Conservation (phyloP, 148 eudicot genomes). For the Silene conica region DNA sequence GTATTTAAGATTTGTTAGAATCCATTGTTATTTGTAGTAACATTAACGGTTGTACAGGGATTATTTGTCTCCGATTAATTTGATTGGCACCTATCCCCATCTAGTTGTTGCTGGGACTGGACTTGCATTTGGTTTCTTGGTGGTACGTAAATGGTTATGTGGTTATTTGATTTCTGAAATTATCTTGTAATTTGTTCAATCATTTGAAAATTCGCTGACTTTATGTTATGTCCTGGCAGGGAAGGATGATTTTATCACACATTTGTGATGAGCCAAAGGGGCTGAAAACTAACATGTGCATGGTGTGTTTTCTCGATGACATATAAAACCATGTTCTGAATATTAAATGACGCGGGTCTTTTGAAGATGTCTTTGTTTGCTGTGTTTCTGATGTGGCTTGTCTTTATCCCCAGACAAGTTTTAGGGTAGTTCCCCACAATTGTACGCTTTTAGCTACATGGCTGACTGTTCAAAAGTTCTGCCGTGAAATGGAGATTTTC, state of each 20-base stretch:
- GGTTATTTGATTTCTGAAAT: not conserved
- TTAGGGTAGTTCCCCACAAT: not conserved
- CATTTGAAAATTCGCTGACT: conserved; percentile 16
- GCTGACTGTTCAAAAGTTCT: not conserved
- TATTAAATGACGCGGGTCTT: not conserved
- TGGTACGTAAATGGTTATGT: conserved; percentile 47
- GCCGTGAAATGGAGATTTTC: not conserved
- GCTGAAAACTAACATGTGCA: conserved; percentile 90
- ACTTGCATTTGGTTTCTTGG: conserved; percentile 92
- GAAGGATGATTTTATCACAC: conserved; percentile 90
- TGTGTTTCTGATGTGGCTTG: not conserved
- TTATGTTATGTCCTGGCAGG: conserved; percentile 48
- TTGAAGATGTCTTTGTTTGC: conserved; percentile 6
- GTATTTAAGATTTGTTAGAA: conserved; percentile 5
- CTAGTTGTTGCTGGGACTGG: conserved; percentile 76
- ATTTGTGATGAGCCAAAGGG: conserved; percentile 98
- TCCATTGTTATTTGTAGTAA: conserved; percentile 6
- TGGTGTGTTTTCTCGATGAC: conserved; percentile 45
- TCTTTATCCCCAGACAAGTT: not conserved
- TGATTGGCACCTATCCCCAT: conserved; percentile 70
- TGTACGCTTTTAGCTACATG: not conserved
- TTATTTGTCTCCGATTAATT: conserved; percentile 68
- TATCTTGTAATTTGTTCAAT: not conserved
- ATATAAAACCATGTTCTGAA: not conserved
- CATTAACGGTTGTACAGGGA: conserved; percentile 51